A percentile compares a stretch with the other conserved stretches of the same genome.
phyloP scores from a whole-genome alignment of 1,284 basidiomycete species.

The Bondarzewia mesenterica region DNA sequence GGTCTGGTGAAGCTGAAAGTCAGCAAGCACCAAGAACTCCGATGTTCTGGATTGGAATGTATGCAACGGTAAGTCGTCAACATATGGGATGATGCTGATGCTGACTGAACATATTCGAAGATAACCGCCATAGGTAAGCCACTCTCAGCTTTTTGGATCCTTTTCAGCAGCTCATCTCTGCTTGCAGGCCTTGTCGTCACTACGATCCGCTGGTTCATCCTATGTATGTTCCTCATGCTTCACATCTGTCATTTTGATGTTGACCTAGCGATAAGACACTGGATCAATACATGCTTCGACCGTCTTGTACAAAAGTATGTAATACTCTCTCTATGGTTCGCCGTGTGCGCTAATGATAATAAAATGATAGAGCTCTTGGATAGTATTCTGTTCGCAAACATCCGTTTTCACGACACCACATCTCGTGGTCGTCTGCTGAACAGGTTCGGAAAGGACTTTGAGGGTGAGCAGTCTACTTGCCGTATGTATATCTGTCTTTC shows the following conservation, averaged over 20 bases:
- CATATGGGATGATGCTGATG: too few species aligned
- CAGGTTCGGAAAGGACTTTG: conserved; percentile 91
- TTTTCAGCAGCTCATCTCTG: not conserved
- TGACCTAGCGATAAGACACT: conserved; percentile 30
- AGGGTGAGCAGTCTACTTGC: conserved; percentile 54
- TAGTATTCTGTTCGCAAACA: conserved; percentile 81
- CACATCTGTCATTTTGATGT: not conserved
- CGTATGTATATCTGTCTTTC: not conserved
- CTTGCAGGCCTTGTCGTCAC: conserved; percentile 51
- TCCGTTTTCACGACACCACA: conserved; percentile 92
- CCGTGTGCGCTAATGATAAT: conserved; percentile 10
- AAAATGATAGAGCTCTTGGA: conserved; percentile 57
- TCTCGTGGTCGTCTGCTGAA: conserved; percentile 82
- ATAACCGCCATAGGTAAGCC: conserved; percentile 32
- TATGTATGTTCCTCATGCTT: conserved; percentile 31
- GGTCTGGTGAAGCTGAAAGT: conserved; percentile 47
- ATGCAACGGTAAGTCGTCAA: conserved; percentile 48
- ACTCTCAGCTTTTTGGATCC: not conserved
- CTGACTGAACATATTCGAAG: conserved; percentile 19
- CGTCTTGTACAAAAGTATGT: conserved; percentile 62
- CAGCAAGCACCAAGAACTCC: conserved; percentile 37
- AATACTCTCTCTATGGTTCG: conserved; percentile 13
- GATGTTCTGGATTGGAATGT: conserved; percentile 71
- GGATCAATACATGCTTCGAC: conserved; percentile 67
- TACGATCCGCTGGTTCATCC: conserved; percentile 60